Base-by-base conservation (phyloP, 2,329 filamentous ascomycete genomes). In the Teratosphaeria viscida region DNA sequence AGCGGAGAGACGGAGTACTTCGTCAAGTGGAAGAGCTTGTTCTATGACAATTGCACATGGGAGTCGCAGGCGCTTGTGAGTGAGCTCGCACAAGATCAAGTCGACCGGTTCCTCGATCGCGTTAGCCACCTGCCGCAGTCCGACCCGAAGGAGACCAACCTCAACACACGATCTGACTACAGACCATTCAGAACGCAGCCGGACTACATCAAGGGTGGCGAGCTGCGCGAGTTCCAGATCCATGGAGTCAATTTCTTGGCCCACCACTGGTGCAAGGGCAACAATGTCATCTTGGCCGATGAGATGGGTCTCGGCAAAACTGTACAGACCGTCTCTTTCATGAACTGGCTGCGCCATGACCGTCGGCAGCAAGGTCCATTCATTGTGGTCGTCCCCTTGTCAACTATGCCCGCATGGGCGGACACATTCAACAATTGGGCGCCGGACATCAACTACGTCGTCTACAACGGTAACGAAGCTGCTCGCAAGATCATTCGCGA, bases 281-380 rank as follows among this genome's bases (percentile, higher is more conserved):
- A 94, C 73, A 99, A 97, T 68, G 94, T 97, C 70, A 96, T 99
- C 67, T 82, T 99, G 57, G 94, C 94, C 55, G 94, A 99, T 72
- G 94, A 99, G 76, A 99, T 99, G 94, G 94, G 94, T 68, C 81
- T 99, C 14, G 94, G 94, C 32, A 99, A 99, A 77, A 99, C 94
- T 0, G 94, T 99, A 0, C 94, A 99, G 76, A 96, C 92, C 0
- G 92, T 99, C 32, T 86, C 92, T 0, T 97, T 97, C 73, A 87
- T 99, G 74, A 96, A 92, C 72, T 99, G 94, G 92, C 81, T 99
- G 61, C 89, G 90, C 58, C 92, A 97, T 74, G 86, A 91, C 60
- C 85, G 92, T 65, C 82, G 82, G 56, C 94, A 99, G 72, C 89
- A 97, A 74, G 94, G 94, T 0, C 94, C 94, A 0, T 97, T 96